Evolutionary conservation across 2,329 filamentous ascomycete species (phyloP).

Genomic region (Colletotrichum tanaceti): DNA sequence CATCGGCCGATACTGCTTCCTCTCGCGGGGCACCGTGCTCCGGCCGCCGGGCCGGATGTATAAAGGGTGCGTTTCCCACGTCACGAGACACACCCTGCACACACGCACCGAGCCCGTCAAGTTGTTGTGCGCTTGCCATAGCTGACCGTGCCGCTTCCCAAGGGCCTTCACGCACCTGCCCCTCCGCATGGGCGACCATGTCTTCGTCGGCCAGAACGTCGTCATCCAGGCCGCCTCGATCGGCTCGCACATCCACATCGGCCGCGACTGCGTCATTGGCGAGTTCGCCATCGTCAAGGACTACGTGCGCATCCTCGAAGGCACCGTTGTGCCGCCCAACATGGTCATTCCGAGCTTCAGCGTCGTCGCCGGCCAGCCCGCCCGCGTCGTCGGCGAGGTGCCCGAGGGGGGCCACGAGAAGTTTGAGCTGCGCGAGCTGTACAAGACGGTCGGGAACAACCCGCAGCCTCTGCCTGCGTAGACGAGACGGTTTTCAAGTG

Average conservation of each 20-base stretch:
- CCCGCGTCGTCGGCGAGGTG: conserved; percentile 83
- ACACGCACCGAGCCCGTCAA: no score
- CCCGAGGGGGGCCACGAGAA: conserved; percentile 75
- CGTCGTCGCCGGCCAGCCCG: conserved; percentile 87
- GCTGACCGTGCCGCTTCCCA: neutral
- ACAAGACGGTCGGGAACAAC: conserved; percentile 73
- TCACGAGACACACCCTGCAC: neutral
- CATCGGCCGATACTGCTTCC: conserved; percentile 91
- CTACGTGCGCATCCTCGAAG: conserved; percentile 87
- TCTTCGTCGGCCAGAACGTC: conserved; percentile 82
- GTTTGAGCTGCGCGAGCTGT: conserved; percentile 73
- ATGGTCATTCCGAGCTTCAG: conserved; percentile 95
- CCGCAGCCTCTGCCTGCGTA: conserved; percentile 47
- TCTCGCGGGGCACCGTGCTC: conserved; percentile 81
- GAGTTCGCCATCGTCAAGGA: conserved; percentile 95
- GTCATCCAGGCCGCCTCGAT: conserved; percentile 87
- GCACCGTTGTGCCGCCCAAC: conserved; percentile 82
- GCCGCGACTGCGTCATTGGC: conserved; percentile 79
- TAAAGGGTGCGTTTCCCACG: conserved; percentile 66
- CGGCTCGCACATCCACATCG: conserved; percentile 88
- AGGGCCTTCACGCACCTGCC: conserved; percentile 82
- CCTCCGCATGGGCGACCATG: conserved; percentile 92
- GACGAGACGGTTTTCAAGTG: neutral
- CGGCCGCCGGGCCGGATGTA: conserved; percentile 86
- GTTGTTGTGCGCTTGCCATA: neutral